Evolutionary conservation across 768 basidiomycete genomes (phyloP).

Genomic region (Terana coerulea): DNA sequence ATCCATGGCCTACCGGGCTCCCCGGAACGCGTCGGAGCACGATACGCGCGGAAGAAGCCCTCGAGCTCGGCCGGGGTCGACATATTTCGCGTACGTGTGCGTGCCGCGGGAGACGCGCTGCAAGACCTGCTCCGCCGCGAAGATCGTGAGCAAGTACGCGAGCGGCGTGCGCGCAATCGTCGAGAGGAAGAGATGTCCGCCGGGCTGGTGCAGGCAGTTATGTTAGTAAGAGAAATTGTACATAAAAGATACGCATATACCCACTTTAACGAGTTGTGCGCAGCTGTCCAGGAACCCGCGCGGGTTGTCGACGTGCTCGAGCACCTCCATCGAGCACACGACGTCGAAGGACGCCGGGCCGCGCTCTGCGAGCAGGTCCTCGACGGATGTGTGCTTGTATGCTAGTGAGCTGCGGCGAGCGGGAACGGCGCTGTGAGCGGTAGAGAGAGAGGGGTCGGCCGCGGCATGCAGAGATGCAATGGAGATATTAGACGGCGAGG

Average conservation of each 20-base stretch:
- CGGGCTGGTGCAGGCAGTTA: constrained; percentile 68
- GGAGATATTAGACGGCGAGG: constrained; percentile 80
- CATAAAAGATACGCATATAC: constrained; percentile 14
- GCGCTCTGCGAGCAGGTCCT: constrained; percentile 51
- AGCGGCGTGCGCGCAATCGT: constrained; percentile 87
- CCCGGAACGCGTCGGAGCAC: constrained; percentile 17
- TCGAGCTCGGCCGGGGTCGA: constrained; percentile 85
- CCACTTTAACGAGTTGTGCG: constrained; percentile 82
- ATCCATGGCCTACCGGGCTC: constrained; percentile 49
- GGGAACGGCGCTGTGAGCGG: constrained; percentile 10
- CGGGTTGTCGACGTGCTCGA: constrained; percentile 97
- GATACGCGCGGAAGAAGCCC: constrained; percentile 70
- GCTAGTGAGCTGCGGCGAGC: constrained; percentile 34
- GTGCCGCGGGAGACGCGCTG: constrained; percentile 82
- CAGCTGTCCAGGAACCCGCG: constrained; percentile 77
- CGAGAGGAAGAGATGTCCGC: constrained; percentile 92
- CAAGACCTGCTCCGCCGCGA: constrained; percentile 79
- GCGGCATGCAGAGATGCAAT: constrained; percentile 83
- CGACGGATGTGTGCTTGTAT: constrained; percentile 75
- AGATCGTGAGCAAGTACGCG: constrained; percentile 64
- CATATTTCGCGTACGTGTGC: constrained; percentile 87
- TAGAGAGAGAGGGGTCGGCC: constrained; percentile 61
- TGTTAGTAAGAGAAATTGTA: not conserved
- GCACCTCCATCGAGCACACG: constrained; percentile 96
- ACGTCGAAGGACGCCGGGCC: constrained; percentile 76